Conservation (phyloP, 1,139 yeast species). For the Geotrichum cucujoidarum region DNA sequence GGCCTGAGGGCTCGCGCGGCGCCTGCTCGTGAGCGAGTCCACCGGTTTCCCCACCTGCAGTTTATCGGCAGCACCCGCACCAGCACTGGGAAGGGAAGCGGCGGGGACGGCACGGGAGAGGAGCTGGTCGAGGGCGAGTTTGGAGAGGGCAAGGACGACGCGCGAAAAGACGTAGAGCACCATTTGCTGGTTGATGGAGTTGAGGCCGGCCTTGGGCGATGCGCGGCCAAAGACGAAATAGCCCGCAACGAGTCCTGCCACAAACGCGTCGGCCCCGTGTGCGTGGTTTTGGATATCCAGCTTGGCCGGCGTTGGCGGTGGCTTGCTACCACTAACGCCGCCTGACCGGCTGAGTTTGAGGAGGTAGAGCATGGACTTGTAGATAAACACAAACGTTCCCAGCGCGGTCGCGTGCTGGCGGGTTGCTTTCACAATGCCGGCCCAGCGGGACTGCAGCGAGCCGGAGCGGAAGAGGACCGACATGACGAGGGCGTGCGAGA, state of each 20-base stretch:
- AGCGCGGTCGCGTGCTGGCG: constrained; percentile 62
- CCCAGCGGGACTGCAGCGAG: constrained; percentile 43
- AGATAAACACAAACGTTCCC: constrained; percentile 61
- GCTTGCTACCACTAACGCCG: not conserved
- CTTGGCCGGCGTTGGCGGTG: constrained; percentile 23
- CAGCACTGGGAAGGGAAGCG: not conserved
- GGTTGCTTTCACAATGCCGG: constrained; percentile 53
- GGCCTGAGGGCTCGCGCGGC: constrained; percentile 2
- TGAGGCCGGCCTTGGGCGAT: constrained; percentile 33
- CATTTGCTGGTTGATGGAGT: constrained; percentile 46
- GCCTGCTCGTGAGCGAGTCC: not conserved
- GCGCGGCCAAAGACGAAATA: constrained; percentile 59
- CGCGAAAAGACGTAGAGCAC: constrained; percentile 60
- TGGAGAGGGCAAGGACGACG: constrained; percentile 51
- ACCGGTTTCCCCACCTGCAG: constrained; percentile 3
- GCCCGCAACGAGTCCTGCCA: constrained; percentile 64
- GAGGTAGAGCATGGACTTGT: constrained; percentile 42
- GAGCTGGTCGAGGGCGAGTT: constrained; percentile 34
- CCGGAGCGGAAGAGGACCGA: constrained; percentile 49
- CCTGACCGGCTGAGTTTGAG: constrained; percentile 23
- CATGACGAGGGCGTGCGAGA: constrained; percentile 69
- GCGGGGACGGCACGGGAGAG: not conserved
- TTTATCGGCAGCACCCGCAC: not conserved
- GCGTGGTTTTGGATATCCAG: constrained; percentile 26
- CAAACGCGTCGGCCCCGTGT: constrained; percentile 42